These are phyloP conservation scores for Kwoniella newhampshirensis DNA, from an alignment of 768 basidiomycete species.

Conservation along the genomic window DNA sequence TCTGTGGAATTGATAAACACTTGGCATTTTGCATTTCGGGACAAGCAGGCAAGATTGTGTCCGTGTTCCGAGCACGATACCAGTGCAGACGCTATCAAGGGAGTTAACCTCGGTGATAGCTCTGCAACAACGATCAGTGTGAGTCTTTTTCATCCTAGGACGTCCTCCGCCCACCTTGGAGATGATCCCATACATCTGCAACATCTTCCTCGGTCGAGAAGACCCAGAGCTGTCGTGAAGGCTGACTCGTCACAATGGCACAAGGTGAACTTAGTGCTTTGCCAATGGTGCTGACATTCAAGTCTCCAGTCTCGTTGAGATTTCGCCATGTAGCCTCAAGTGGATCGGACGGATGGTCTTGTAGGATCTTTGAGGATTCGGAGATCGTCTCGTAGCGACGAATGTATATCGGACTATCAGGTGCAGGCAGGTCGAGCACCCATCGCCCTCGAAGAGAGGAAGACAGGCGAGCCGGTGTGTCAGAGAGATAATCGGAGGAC, in stretches of 20 bases:
- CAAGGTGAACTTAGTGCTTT: slow-evolving; percentile 4
- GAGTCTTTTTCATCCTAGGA: background rate
- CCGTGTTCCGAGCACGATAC: slow-evolving; percentile 19
- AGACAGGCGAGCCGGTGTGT: slow-evolving; percentile 10
- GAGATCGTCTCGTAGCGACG: slow-evolving; percentile 10
- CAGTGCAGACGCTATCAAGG: slow-evolving; percentile 4
- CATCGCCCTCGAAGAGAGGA: slow-evolving; percentile 21
- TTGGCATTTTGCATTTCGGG: slow-evolving; percentile 1
- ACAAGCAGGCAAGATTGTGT: slow-evolving; percentile 16
- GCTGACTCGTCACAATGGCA: slow-evolving; percentile 1
- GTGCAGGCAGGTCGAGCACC: slow-evolving; percentile 28
- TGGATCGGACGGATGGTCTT: slow-evolving; percentile 8
- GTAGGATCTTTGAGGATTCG: background rate
- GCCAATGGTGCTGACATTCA: background rate
- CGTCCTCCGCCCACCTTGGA: slow-evolving; percentile 12
- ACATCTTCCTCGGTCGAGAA: slow-evolving; percentile 7
- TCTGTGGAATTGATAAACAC: slow-evolving; percentile 6
- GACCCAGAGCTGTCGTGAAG: background rate
- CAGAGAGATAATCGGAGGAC: background rate
- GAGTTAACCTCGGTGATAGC: slow-evolving; percentile 5
- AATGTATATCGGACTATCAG: slow-evolving; percentile 12
- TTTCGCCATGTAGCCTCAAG: slow-evolving; percentile 26
- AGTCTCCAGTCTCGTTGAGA: slow-evolving; percentile 12
- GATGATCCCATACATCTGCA: background rate
- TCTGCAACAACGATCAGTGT: slow-evolving; percentile 1